Evolutionary conservation across 2,329 filamentous ascomycete genomes (phyloP).

Genomic region (Xenoacremonium recifei): DNA sequence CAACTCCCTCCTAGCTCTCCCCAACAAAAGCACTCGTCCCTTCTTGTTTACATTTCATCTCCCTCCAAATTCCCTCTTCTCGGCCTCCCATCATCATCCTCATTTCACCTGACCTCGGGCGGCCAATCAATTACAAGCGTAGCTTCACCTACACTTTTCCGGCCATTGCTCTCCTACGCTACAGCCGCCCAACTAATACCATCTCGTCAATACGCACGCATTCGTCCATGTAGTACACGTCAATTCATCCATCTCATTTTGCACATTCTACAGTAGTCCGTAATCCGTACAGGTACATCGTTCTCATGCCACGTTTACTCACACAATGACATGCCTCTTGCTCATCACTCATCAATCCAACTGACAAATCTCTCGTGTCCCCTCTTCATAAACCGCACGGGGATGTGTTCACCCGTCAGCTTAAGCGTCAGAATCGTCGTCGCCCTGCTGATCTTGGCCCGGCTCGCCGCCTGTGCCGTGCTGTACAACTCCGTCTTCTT

Average conservation of each 20-base stretch:
- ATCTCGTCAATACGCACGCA: no score
- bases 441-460: constrained; percentile 52
- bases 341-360: constrained; percentile 28
- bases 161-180: no score
- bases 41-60: neutral
- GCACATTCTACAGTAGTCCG: no score
- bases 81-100: neutral
- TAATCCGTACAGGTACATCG: no score
- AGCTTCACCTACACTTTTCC: no score
- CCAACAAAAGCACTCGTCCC: neutral
- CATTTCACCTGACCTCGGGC: neutral
- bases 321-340: neutral
- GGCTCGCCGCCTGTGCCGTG: constrained; percentile 56
- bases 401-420: constrained; percentile 61
- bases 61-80: neutral
- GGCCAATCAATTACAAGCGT: neutral
- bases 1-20: constrained; percentile 2
- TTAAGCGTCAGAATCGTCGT: constrained; percentile 70
- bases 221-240: no score
- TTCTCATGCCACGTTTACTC: no score
- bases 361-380: constrained; percentile 67
- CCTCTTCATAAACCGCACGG: constrained; percentile 65
- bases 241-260: no score
- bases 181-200: no score
- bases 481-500: constrained; percentile 55